Evolutionary conservation across 495 filamentous ascomycete genomes (phyloP), one percentile per base, ranked within the genome.

Genomic region (Melanomma pulvis-pyrius): DNA sequence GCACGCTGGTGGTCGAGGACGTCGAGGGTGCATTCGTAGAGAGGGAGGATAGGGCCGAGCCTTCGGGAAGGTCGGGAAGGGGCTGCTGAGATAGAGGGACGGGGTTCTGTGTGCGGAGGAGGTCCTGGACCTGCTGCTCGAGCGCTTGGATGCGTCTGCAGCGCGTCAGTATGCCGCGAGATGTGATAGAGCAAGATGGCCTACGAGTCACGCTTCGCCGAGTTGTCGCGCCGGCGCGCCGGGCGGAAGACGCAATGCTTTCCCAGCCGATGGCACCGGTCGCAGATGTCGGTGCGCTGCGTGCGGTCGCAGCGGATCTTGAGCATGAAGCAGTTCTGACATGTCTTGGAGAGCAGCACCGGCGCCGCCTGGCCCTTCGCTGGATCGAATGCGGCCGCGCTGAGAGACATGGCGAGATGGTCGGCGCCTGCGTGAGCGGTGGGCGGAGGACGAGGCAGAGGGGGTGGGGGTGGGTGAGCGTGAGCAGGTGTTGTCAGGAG

Each of bases 191-290:
- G 17, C 9, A n/a, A 3, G n/a, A n/a, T 6, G 30, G 46, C 60
- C 11, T 53, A 63, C 60, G 60, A 64, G 48, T 69, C 67, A 24
- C 65, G 65, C 41, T 69, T 69, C 15, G 60, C 67, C 13, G 59
- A 64, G 24, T 54, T 64, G 49, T 70, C 61, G 61, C 67, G 67
- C 50, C 67, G 61, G 8, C 61, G 39, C 15, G 67, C 67, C 15
- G 61, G 67, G 5, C 67, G 67, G 47, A 70, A 70, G n/a, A 61
- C 61, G 41, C 67, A 70, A 1, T 70, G 47, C 32, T 70, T 70
- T 13, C 67, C 67, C 22, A 70, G 41, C 30, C 67, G 67, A 1
- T n/a, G 22, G 39, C 59, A 67, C 55, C 65, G 11, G 54, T 68
- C 65, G 59, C 65, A 68, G 15, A 68, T 59, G 44, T 68, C 65